Base-by-base conservation (phyloP, 805 yeast genomes). In the Metschnikowia lunata region DNA sequence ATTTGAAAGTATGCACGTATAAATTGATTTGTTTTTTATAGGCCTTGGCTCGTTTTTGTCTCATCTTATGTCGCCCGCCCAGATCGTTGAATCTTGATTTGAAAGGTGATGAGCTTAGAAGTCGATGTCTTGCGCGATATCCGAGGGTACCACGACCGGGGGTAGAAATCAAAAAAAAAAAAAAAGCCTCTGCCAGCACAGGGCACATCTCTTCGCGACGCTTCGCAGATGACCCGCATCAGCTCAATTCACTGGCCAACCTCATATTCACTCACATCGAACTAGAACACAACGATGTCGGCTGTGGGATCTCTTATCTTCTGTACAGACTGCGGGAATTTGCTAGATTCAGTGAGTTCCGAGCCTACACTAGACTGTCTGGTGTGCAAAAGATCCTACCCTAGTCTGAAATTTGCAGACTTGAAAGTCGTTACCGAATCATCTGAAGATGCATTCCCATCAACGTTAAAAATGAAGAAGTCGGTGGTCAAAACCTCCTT, bases 231-330 rank as follows among this genome's bases (percentile, higher is more conserved):
- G 30, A 31, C 42, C 8, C 13, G 15, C 13, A 39, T 6, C 23
- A 18, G 23, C 23, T 18, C 23, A 18, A 5, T 5, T 18, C 23
- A 3, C 23, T 3, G 4, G 3, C 23, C 23, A 18, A 18, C 23
- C 23, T 18, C 23, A 18, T 18, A 3, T 5, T 18, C 23, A 3
- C 23, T 18, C 23, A 18, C 23, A 18, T 5, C 23, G 23, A 18
- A 15, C 23, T 18, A 18, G 6, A 29, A 29, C 13, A 14, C n/a
- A 11, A 36, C n/a, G 30, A 91, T 93, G 99, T 88, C 97, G 46
- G 95, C 82, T 13, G 96, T 93, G 34, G 99, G 99, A 12, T 86
- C 96, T 39, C 78, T 93, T 58, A 91, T 93, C 47, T 93, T 93
- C 67, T 93, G 99, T 64, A 75, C 83, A 9, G 87, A 82, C 54